Evolutionary conservation across 176 grass and related monocot species (phyloP), one percentile per base, ranked within the genome.

Genomic region (Echinochloa phyllopogon): DNA sequence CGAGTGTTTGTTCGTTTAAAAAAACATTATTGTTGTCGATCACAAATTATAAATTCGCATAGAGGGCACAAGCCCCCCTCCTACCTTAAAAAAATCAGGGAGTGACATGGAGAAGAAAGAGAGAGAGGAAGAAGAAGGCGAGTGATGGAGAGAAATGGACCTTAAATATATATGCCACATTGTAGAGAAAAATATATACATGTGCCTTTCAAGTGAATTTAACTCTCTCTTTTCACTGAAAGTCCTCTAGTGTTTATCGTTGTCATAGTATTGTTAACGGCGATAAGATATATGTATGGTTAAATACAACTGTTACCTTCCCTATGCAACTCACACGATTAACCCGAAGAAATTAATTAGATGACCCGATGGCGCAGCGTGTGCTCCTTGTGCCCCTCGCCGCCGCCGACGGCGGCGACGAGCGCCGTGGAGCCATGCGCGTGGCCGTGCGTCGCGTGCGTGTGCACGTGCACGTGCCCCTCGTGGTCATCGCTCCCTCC

Each of bases 361-460:
- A 92, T 86, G 38, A 92, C 90, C 0, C 87, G 83, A 11, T 92
- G 83, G 9, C 87, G 74, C 39, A 92, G 45, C 23, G 84, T 41
- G 20, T 75, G n/a, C 55, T 85, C 69, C 23, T 83, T 58, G 55
- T 65, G 84, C 17, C 64, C 77, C 29, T 72, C 90, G 80, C 41
- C 81, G 25, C 60, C 82, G 59, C 76, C 86, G 10, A 66, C 69
- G 23, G 87, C 87, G 2, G 77, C 76, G 0, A 82, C 71, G 44
- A 81, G 52, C 43, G 77, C 88, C 83, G 39, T 45, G 64, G 88
- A 77, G 0, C 87, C 91, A 15, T 93, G 91, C 3, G 87, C 69
- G 75, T 91, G 92, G 18, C 89, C 86, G 18, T 93, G 91, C 27
- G 77, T 72, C 0, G 91, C 84, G 71, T 92, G 91, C 37, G 87